phyloP scores from a whole-genome alignment of 164 flowering plant species.

The Liriodendron chinense region DNA sequence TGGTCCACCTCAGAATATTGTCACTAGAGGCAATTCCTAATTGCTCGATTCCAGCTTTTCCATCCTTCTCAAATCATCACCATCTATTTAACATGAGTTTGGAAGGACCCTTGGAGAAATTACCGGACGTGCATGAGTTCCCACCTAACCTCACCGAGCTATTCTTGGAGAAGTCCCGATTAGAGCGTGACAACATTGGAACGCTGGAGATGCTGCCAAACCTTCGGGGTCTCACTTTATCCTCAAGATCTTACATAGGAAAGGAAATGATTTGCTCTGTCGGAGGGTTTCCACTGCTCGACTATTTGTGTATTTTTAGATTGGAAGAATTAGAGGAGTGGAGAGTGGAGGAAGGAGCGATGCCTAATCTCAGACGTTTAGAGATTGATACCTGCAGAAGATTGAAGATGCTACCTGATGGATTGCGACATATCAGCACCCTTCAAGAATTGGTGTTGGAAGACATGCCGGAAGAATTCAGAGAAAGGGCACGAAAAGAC shows the following conservation, averaged over 20 bases:
- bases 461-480: not conserved
- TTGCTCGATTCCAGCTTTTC: not conserved
- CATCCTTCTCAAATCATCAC: not conserved
- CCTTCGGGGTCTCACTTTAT: not conserved
- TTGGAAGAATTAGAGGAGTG: not conserved
- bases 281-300: not conserved
- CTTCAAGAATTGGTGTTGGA: not conserved
- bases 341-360: not conserved
- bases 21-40: accelerated
- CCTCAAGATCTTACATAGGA: constrained; percentile 5
- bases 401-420: constrained; percentile 29
- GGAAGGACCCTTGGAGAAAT: not conserved
- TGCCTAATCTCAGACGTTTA: not conserved
- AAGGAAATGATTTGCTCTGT: constrained; percentile 3
- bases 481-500: not conserved
- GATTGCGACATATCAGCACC: constrained; percentile 21
- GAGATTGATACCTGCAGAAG: constrained; percentile 7
- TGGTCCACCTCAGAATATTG: not conserved
- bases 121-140: not conserved
- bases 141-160: not conserved
- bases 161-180: not conserved
- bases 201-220: not conserved
- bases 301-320: not conserved
- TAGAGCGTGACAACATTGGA: not conserved
- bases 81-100: not conserved